A percentile compares a stretch with the other conserved stretches of the same genome.
phyloP scores from a whole-genome alignment of 2,329 filamentous ascomycete genomes.

The Neonectria neomacrospora region DNA sequence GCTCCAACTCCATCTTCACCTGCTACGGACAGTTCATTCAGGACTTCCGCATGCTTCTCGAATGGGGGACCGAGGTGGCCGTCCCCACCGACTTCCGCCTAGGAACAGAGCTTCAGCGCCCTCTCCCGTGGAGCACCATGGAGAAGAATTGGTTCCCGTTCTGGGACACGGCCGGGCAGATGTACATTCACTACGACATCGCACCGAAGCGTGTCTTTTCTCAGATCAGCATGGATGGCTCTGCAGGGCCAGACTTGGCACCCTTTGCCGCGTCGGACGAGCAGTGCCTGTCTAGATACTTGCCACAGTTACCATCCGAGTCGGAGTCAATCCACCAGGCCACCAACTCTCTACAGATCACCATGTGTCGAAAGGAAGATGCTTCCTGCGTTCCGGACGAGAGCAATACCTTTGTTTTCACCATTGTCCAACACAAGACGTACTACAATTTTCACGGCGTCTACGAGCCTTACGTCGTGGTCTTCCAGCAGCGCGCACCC shows the following conservation, averaged over 20 bases:
- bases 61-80: constrained; percentile 51
- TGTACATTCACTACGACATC: constrained; percentile 66
- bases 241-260: constrained; percentile 59
- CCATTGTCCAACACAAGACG: constrained; percentile 66
- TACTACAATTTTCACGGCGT: constrained; percentile 59
- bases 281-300: constrained; percentile 57
- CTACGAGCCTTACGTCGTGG: constrained; percentile 67
- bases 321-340: constrained; percentile 67
- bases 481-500: constrained; percentile 59
- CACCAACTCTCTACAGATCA: constrained; percentile 67
- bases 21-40: constrained; percentile 69
- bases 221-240: constrained; percentile 56
- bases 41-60: constrained; percentile 62
- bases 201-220: constrained; percentile 62
- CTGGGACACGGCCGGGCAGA: constrained; percentile 60
- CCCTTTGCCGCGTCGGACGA: constrained; percentile 52
- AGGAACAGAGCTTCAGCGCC: constrained; percentile 64
- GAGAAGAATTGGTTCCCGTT: constrained; percentile 74
- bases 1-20: constrained; percentile 63
- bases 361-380: constrained; percentile 62
- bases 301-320: constrained; percentile 52
- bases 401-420: constrained; percentile 65
- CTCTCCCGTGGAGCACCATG: constrained; percentile 54
- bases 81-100: constrained; percentile 51
- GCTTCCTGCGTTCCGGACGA: constrained; percentile 53